Base-by-base conservation (phyloP, 768 basidiomycete genomes). In the Amanita muscaria region DNA sequence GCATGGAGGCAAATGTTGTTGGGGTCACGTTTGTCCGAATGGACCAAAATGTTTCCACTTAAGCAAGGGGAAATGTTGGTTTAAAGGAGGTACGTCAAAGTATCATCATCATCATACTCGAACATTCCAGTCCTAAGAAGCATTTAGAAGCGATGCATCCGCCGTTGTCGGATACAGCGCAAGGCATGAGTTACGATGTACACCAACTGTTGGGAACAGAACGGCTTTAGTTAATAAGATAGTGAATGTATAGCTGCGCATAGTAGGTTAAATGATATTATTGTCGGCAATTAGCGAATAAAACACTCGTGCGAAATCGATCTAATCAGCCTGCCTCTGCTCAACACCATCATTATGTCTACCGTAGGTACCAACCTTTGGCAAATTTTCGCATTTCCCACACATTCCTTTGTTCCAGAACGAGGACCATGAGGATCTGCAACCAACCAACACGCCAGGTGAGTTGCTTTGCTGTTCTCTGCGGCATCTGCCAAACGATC, bases 1-100 rank as follows among this genome's bases (percentile, higher is more conserved):
- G n/a, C 80, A 79, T 51, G 85, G 81, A 32, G 75, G 77, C 33
- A 66, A 66, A 48, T 89, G 86, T 55, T 88, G 85, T 60, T 88
- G 86, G 84, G 87, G 87, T 6, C 87, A 89, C 58, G 66, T 77
- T 18, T 89, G 87, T 54, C 87, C 87, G 11, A 82, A 81, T 51
- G 87, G 87, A n/a, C 70, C 73, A 14, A 77, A 74, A 54, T 83
- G 81, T 54, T 75, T 73, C 56, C 82, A 83, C 59, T 64, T 82
- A 23, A 77, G 74, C 63, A 85, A 82, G 57, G 85, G 86, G 33
- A 88, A 83, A 63, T 89, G 87, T 57, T 88, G 87, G 84, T 89
- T 89, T 63, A 88, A 88, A 73, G 85, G 81, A 54, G 73, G 75
- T 73, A 49, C 38, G 70, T 52, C 24, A 7, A 21, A 15, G 16